A percentile compares a stretch with the other conserved stretches of the same genome.
These are phyloP conservation scores for Carpinus viminea DNA, from an alignment of 306 rosid species.

Conservation along the genomic window DNA sequence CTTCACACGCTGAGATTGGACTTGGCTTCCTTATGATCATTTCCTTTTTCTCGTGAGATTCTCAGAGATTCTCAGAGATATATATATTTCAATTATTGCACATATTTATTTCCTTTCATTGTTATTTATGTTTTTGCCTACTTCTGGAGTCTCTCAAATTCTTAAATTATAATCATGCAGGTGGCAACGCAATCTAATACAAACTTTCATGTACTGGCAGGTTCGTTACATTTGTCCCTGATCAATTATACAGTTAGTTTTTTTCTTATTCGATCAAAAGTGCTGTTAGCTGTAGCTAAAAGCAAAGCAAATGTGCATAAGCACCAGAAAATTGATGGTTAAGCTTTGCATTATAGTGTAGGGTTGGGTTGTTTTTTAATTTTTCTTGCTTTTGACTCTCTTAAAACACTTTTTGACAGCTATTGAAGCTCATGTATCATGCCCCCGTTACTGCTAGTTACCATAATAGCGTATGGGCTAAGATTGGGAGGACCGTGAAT, in stretches of 20 bases:
- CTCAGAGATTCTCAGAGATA: constrained; percentile 16
- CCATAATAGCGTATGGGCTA: constrained; percentile 86
- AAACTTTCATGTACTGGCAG: constrained; percentile 97
- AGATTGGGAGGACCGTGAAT: constrained; percentile 56
- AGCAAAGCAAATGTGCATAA: not conserved
- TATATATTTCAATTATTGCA: not conserved
- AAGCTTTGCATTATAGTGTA: not conserved
- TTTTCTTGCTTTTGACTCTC: not conserved
- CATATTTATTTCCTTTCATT: not conserved
- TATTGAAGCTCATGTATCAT: constrained; percentile 91
- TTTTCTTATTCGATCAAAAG: not conserved
- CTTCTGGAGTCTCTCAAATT: constrained; percentile 20
- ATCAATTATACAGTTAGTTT: constrained; percentile 3
- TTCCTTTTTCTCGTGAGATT: constrained; percentile 85
- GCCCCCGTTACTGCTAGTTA: constrained; percentile 81
- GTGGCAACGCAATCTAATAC: constrained; percentile 90
- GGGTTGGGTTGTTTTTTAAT: not conserved
- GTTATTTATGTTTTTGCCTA: constrained; percentile 9
- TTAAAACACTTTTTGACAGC: constrained; percentile 39
- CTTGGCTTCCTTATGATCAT: constrained; percentile 81
- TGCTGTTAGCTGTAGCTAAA: not conserved
- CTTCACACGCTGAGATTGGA: constrained; percentile 95
- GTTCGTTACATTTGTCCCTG: constrained; percentile 40
- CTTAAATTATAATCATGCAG: constrained; percentile 39
- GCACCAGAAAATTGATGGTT: not conserved